Conservation (phyloP, 805 yeast genomes). For the Lipomyces oligophaga region DNA sequence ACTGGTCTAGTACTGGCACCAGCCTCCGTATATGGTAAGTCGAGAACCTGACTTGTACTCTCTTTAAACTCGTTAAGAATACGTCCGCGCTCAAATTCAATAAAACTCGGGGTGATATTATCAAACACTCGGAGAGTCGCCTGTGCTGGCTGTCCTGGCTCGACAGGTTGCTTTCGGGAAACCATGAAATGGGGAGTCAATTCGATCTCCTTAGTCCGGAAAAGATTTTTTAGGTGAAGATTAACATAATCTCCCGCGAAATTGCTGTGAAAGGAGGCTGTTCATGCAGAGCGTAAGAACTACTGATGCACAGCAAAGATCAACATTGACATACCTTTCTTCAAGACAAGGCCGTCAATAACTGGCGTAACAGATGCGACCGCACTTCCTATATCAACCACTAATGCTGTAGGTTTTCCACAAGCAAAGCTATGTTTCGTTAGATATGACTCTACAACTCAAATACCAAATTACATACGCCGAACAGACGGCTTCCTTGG, state of each 20-base stretch:
- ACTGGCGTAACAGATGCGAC: conserved; percentile 72
- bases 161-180: conserved; percentile 37
- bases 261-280: conserved; percentile 49
- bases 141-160: conserved; percentile 38
- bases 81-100: conserved; percentile 41
- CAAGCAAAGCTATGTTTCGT: conserved; percentile 55
- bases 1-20: conserved; percentile 37
- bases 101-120: conserved; percentile 41
- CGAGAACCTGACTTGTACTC: conserved; percentile 41
- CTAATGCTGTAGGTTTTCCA: conserved; percentile 72
- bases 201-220: conserved; percentile 39
- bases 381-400: conserved; percentile 74
- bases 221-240: conserved; percentile 54
- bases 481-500: conserved; percentile 71
- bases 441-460: background rate
- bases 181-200: conserved; percentile 39
- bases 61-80: conserved; percentile 50
- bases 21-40: conserved; percentile 38
- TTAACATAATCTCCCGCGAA: conserved; percentile 84
- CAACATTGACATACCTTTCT: conserved; percentile 23
- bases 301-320: background rate
- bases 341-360: conserved; percentile 31
- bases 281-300: background rate
- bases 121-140: conserved; percentile 31
- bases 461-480: conserved; percentile 31